phyloP scores from a whole-genome alignment of 768 basidiomycete species.

The Ramaria sp. region DNA sequence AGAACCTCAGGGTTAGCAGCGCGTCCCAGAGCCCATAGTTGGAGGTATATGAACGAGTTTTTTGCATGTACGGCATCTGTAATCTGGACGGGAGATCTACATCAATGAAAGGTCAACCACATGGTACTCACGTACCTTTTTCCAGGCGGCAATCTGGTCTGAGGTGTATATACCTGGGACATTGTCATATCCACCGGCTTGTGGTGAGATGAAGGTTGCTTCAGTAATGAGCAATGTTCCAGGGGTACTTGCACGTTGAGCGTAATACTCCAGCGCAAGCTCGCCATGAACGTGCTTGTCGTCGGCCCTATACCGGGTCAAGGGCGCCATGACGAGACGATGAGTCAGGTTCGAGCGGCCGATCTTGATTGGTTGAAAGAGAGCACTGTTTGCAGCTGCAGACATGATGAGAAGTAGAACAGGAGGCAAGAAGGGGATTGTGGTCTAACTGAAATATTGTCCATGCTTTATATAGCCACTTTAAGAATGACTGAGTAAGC shows the following conservation, averaged over 20 bases:
- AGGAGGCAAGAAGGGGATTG: background rate
- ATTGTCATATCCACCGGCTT: slow-evolving; percentile 23
- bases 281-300: slow-evolving; percentile 10
- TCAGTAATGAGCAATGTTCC: slow-evolving; percentile 25
- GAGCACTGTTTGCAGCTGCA: background rate
- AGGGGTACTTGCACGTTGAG: slow-evolving; percentile 11
- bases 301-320: slow-evolving; percentile 15
- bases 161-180: slow-evolving; percentile 58
- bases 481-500: too few relatives aligned
- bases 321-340: slow-evolving; percentile 16
- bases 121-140: slow-evolving; percentile 24
- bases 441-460: too few relatives aligned
- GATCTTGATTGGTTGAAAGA: slow-evolving; percentile 15
- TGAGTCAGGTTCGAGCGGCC: slow-evolving; percentile 13
- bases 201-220: slow-evolving; percentile 21
- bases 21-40: slow-evolving; percentile 51
- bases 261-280: slow-evolving; percentile 11
- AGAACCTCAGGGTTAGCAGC: slow-evolving; percentile 25
- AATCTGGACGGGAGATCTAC: slow-evolving; percentile 25
- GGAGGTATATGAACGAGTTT: slow-evolving; percentile 40
- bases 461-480: too few relatives aligned
- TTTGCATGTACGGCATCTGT: slow-evolving; percentile 47
- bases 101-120: background rate
- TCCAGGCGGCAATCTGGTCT: slow-evolving; percentile 50
- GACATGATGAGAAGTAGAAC: background rate